phyloP scores from a whole-genome alignment of 179 eudicot genomes.

The Spinacia oleracea region DNA sequence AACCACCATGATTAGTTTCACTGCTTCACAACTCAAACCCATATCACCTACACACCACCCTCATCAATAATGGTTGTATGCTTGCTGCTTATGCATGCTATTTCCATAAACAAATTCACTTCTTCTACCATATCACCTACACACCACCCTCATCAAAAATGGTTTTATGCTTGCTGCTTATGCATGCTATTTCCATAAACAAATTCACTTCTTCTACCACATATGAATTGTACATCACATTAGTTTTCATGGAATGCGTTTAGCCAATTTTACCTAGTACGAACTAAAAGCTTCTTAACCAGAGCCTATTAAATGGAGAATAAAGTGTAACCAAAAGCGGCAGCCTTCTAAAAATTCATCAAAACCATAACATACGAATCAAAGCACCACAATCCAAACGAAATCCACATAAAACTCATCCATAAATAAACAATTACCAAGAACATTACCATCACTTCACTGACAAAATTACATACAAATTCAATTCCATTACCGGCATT shows the following conservation, averaged over 20 bases:
- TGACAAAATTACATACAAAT: background rate
- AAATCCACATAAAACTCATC: background rate
- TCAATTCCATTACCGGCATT: background rate
- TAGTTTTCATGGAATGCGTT: background rate
- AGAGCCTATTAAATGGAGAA: background rate
- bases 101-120: background rate
- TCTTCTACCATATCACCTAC: background rate
- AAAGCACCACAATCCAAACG: constrained; percentile 5
- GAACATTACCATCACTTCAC: background rate
- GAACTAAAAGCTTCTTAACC: background rate
- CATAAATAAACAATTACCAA: background rate
- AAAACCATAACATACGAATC: background rate
- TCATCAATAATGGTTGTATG: background rate
- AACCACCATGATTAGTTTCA: background rate
- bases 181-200: background rate
- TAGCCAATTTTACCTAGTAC: background rate
- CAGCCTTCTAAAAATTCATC: background rate
- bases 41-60: background rate
- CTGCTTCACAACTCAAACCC: background rate
- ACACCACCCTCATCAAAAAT: background rate
- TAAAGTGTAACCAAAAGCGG: background rate
- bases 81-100: background rate
- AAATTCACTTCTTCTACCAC: background rate
- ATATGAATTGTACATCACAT: background rate
- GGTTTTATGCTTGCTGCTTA: background rate